Conservation (phyloP, 345 rosid genomes). For the Eucalyptus erythrocorys region DNA sequence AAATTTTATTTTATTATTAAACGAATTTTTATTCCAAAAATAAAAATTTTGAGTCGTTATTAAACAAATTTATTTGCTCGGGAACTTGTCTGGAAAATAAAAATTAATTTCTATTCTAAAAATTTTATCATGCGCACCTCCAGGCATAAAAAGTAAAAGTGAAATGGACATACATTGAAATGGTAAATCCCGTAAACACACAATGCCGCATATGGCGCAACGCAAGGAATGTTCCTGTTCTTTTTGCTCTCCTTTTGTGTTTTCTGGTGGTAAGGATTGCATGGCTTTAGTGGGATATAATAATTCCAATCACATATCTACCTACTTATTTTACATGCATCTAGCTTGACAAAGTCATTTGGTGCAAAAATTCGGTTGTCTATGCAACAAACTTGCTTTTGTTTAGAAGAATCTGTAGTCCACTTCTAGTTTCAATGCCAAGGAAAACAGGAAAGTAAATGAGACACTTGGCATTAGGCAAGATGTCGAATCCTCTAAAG, state of each 20-base stretch:
- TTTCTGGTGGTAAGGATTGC: not conserved
- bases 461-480: not conserved
- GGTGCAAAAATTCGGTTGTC: not conserved
- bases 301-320: not conserved
- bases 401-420: not conserved
- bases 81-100: too few species aligned
- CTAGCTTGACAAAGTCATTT: not conserved
- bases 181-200: too few species aligned
- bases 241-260: not conserved
- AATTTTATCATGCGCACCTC: accelerated
- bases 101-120: too few species aligned
- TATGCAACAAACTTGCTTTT: not conserved
- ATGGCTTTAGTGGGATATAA: not conserved
- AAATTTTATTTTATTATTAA: too few species aligned
- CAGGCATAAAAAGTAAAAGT: too few species aligned
- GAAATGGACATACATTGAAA: too few species aligned
- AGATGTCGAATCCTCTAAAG: not conserved
- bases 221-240: too few species aligned
- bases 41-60: too few species aligned
- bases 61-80: too few species aligned
- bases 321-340: not conserved
- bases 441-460: not conserved
- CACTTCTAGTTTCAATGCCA: not conserved
- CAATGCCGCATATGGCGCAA: too few species aligned
- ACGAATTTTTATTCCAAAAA: too few species aligned